Conservation (phyloP, 345 rosid species). For the Raphanus sativus region DNA sequence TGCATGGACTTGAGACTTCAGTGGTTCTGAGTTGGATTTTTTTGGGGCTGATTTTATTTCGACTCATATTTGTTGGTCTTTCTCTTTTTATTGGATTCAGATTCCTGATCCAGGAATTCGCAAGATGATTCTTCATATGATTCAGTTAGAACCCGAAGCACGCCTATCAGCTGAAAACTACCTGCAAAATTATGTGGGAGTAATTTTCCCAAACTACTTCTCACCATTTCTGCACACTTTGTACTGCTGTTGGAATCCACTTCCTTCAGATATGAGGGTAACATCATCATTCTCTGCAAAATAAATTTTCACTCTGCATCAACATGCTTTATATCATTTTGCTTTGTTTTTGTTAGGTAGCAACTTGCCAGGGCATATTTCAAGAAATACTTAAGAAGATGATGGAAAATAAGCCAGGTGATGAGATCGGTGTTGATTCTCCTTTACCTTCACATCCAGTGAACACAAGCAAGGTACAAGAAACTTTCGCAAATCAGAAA, state of each 20-base stretch:
- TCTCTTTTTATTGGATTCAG: conserved; percentile 44
- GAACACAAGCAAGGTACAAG: conserved; percentile 40
- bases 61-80: conserved; percentile 10
- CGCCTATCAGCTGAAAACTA: conserved; percentile 90
- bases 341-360: conserved; percentile 61
- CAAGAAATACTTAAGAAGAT: conserved; percentile 92
- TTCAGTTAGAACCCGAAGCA: conserved; percentile 93
- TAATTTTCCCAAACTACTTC: conserved; percentile 85
- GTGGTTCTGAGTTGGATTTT: not conserved
- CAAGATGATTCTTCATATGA: conserved; percentile 97
- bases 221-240: conserved; percentile 91
- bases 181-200: conserved; percentile 72
- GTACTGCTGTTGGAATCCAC: conserved; percentile 95
- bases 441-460: conserved; percentile 35
- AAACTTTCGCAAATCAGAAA: conserved; percentile 46
- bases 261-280: conserved; percentile 96
- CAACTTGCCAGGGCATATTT: conserved; percentile 86
- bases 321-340: conserved; percentile 31
- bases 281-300: conserved; percentile 25
- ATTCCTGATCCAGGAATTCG: conserved; percentile 88
- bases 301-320: no score
- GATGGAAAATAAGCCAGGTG: conserved; percentile 56
- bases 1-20: conserved; percentile 11
- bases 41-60: conserved; percentile 9
- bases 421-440: conserved; percentile 37